Percentiles rank a stretch among this genome's conserved stretches.
Conservation (phyloP, 2,329 filamentous ascomycete species). For the Calonectria leucothoes region DNA sequence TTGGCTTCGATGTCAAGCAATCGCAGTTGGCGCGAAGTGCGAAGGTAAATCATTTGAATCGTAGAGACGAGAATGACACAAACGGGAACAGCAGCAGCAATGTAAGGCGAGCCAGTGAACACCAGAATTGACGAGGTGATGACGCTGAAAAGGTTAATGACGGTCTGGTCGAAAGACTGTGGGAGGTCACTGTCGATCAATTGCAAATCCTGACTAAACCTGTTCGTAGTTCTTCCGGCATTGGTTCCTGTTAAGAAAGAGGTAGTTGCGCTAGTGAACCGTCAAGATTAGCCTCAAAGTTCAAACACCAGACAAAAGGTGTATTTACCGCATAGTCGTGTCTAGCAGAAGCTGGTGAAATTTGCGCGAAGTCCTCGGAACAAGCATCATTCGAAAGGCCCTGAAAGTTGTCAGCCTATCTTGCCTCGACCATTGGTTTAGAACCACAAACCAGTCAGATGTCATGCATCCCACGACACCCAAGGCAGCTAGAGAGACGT, state of each 20-base stretch:
- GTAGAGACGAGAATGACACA: background rate
- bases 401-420: background rate
- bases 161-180: background rate
- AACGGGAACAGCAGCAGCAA: background rate
- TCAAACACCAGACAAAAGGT: too few relatives aligned
- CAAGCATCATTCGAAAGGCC: background rate
- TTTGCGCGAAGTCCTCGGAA: background rate
- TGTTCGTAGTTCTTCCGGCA: background rate
- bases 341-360: background rate
- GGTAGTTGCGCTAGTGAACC: background rate
- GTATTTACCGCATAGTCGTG: background rate
- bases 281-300: background rate
- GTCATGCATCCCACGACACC: background rate
- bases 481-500: background rate
- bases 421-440: background rate
- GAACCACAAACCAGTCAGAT: background rate
- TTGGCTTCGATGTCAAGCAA: background rate
- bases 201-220: background rate
- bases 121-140: background rate
- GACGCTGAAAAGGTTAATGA: background rate
- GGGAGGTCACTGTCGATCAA: background rate
- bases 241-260: background rate
- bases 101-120: background rate
- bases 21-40: background rate
- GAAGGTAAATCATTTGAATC: background rate